A percentile compares a stretch with the other conserved stretches of the same genome.
phyloP scores from a whole-genome alignment of 768 basidiomycete genomes.

The Hydnomerulius pinastri region DNA sequence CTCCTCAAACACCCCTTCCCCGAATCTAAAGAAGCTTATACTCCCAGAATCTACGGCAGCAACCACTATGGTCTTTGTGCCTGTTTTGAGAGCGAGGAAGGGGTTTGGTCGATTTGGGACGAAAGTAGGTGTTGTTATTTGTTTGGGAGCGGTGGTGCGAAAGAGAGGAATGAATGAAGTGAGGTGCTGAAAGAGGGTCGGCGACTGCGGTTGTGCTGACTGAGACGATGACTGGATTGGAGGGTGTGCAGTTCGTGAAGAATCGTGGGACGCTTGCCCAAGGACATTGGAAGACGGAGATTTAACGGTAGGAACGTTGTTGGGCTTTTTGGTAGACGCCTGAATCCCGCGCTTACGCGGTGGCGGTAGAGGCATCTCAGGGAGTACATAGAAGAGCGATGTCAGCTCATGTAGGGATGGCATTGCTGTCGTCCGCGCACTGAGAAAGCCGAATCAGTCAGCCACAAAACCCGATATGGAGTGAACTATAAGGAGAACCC shows the following conservation, averaged over 20 bases:
- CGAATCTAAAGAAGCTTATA: constrained; percentile 86
- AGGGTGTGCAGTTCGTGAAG: background rate
- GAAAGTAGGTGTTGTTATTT: constrained; percentile 30
- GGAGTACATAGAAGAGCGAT: constrained; percentile 68
- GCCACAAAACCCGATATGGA: background rate
- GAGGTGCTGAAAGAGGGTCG: constrained; percentile 3
- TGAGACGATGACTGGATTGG: constrained; percentile 1
- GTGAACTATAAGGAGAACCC: constrained; percentile 26
- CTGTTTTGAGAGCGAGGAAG: constrained; percentile 79
- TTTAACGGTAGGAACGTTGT: background rate
- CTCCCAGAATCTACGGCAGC: constrained; percentile 89
- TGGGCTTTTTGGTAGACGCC: constrained; percentile 3
- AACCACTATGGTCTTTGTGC: constrained; percentile 80
- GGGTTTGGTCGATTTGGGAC: constrained; percentile 57
- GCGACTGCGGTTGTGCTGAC: background rate
- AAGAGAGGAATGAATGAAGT: constrained; percentile 9
- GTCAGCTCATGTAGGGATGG: constrained; percentile 80
- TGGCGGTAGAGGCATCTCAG: constrained; percentile 59
- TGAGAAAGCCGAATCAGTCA: constrained; percentile 32
- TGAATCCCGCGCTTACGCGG: constrained; percentile 43
- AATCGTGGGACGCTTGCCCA: constrained; percentile 4
- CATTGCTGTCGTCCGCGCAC: constrained; percentile 80
- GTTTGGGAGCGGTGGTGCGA: background rate
- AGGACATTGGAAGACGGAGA: constrained; percentile 5
- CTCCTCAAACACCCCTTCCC: constrained; percentile 82